Evolutionary conservation across 1,139 yeast species (phyloP), one percentile per base, ranked within the genome.

Genomic region (Saccharomyces hybrid): DNA sequence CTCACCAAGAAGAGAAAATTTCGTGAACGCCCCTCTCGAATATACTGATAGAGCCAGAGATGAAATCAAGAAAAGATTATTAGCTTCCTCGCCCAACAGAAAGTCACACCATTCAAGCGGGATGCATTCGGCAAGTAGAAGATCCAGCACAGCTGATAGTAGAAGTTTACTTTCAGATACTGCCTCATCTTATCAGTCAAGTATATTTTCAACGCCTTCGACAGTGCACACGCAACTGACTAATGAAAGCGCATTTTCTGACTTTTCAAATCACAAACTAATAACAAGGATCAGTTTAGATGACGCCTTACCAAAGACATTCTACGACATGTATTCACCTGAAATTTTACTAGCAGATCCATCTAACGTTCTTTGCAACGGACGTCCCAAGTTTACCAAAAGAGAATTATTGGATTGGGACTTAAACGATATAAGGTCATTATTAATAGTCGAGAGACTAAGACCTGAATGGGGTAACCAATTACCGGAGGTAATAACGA

Each of bases 321-420:
- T 20, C 1, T 20, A 20, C 23, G 23, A 20, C 23, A 20, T 20
- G 23, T 20, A 20, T 20, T 20, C 23, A 20, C 23, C 23, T 20
- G 23, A 80, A 51, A 69, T 79, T 20, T 68, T 78, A 48, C 65
- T 70, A 50, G 54, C 61, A 4, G 73, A 71, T 53, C 73, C 74
- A 14, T 59, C 65, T 1, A 65, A 65, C 44, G 59, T 76, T 31
- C 66, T 76, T 25, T 71, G 78, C 8, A 75, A 78, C 56, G 86
- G 85, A 3, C 74, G 88, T 44, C 88, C 88, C 8, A 67, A 69
- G 44, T 83, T 82, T 68, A 82, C 87, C 0, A 79, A 78, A 58
- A 72, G 88, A 52, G 80, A 78, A n/a, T 70, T 84, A 47, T 72
- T 81, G 44, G 85, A 82, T 65, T 84, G 89, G 89, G 80, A 77